Evolutionary conservation across 2,329 filamentous ascomycete species (phyloP).

Genomic region (Aspergillus piperis): DNA sequence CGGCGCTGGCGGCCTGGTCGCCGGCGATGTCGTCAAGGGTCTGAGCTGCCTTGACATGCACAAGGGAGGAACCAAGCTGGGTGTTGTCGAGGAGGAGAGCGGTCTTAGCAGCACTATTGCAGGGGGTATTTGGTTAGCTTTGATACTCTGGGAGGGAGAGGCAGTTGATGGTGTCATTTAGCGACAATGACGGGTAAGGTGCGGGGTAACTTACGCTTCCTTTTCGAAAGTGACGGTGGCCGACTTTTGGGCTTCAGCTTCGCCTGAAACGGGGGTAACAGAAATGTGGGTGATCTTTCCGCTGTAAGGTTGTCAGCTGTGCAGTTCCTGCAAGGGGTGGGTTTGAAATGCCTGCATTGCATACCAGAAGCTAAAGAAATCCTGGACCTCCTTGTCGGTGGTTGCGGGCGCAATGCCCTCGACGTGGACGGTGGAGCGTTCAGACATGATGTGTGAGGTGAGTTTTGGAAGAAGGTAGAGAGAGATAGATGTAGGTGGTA

Average conservation of each 20-base stretch:
- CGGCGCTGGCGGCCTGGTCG: constrained; percentile 59
- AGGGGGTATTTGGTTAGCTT: constrained; percentile 1
- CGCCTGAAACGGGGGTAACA: constrained; percentile 62
- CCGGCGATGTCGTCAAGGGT: constrained; percentile 65
- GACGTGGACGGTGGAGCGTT: constrained; percentile 72
- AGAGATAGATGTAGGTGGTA: not conserved
- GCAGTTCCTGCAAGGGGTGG: not conserved
- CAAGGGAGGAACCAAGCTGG: constrained; percentile 73
- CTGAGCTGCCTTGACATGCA: constrained; percentile 75
- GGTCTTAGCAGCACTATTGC: constrained; percentile 75
- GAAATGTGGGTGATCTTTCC: constrained; percentile 89
- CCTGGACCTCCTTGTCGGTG: constrained; percentile 84
- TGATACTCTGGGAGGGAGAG: not conserved
- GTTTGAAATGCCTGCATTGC: constrained; percentile 25
- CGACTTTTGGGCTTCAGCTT: constrained; percentile 67
- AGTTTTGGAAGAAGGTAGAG: not conserved
- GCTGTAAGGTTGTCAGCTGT: constrained; percentile 48
- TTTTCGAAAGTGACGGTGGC: constrained; percentile 97
- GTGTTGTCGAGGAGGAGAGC: constrained; percentile 97
- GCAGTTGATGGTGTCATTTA: constrained; percentile 10
- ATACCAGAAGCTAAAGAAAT: constrained; percentile 97
- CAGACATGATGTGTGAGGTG: constrained; percentile 52
- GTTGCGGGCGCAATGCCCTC: constrained; percentile 83
- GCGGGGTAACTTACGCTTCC: constrained; percentile 62
- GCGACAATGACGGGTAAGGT: constrained; percentile 12